A percentile compares a stretch with the other conserved stretches of the same genome.
Evolutionary conservation across 1,139 yeast species (phyloP).

Genomic region (Wickerhamiella pararugosa): DNA sequence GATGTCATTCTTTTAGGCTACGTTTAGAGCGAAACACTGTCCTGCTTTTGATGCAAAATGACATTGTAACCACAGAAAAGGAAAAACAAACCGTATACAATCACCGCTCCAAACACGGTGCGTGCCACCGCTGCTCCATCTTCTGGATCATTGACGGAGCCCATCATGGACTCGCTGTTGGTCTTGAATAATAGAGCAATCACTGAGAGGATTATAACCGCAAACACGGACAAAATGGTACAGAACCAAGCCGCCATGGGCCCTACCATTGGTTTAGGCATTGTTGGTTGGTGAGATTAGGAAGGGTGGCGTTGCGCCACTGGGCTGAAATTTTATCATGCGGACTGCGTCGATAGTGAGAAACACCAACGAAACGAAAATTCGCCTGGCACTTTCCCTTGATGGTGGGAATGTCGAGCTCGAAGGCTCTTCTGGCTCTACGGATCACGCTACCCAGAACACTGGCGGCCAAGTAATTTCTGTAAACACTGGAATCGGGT

Average conservation of each 20-base stretch:
- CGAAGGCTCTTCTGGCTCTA: slow-evolving; percentile 17
- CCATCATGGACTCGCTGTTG: slow-evolving; percentile 85
- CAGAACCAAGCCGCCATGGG: slow-evolving; percentile 65
- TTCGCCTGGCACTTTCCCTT: slow-evolving; percentile 67
- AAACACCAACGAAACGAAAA: slow-evolving; percentile 83
- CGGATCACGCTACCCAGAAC: slow-evolving; percentile 46
- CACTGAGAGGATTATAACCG: slow-evolving; percentile 69
- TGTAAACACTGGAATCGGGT: slow-evolving; percentile 86
- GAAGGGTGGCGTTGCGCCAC: too few relatives aligned
- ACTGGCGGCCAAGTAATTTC: slow-evolving; percentile 56
- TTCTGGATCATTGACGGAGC: slow-evolving; percentile 77
- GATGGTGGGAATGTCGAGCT: slow-evolving; percentile 68
- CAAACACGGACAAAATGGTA: slow-evolving; percentile 82
- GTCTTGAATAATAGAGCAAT: slow-evolving; percentile 67
- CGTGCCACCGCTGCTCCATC: slow-evolving; percentile 88
- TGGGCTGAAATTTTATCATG: slow-evolving; percentile 10
- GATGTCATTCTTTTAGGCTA: too few relatives aligned
- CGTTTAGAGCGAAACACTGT: slow-evolving; percentile 28
- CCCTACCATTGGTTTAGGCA: slow-evolving; percentile 26
- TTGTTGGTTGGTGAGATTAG: too few relatives aligned
- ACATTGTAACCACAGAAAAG: slow-evolving; percentile 74
- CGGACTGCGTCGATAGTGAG: slow-evolving; percentile 46
- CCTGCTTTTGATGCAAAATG: slow-evolving; percentile 39
- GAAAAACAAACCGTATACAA: slow-evolving; percentile 66
- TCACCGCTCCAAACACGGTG: slow-evolving; percentile 79